These are phyloP conservation scores for Globisporangium parvum DNA, from an alignment of 352 stramenopile species.

Conservation along the genomic window DNA sequence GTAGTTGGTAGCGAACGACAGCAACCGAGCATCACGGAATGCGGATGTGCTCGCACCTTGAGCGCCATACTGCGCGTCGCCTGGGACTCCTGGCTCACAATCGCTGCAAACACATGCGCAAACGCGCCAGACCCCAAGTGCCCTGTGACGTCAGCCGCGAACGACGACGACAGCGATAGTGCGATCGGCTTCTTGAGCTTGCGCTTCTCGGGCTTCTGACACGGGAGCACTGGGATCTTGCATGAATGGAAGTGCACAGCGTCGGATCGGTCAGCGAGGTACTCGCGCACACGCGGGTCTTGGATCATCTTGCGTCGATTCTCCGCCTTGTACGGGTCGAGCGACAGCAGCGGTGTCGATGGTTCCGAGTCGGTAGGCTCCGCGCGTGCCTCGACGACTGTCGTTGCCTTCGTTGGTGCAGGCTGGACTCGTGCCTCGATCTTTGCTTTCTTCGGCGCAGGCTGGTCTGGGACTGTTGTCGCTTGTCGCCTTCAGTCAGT, in stretches of 20 bases:
- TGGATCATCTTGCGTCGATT: constrained; percentile 44
- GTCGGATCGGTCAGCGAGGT: constrained; percentile 33
- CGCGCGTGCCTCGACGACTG: neutral
- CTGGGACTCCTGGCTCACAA: constrained; percentile 20
- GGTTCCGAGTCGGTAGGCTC: constrained; percentile 3
- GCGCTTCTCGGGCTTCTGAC: constrained; percentile 30
- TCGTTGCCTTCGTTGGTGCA: constrained; percentile 6
- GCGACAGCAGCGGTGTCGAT: neutral
- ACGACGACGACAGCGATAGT: constrained; percentile 26
- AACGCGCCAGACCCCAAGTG: constrained; percentile 72
- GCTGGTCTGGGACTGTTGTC: neutral
- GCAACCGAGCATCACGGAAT: neutral
- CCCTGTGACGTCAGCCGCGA: constrained; percentile 37
- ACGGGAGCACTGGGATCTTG: constrained; percentile 44
- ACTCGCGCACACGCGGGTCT: constrained; percentile 30
- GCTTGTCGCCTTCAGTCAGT: constrained; percentile 6
- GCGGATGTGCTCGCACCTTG: constrained; percentile 36
- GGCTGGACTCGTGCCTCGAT: neutral
- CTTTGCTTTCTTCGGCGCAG: constrained; percentile 9
- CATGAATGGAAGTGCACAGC: constrained; percentile 46
- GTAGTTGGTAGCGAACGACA: neutral
- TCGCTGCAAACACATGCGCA: constrained; percentile 65
- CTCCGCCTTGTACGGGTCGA: constrained; percentile 55
- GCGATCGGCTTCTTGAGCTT: constrained; percentile 53
- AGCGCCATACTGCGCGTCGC: constrained; percentile 35